phyloP scores from a whole-genome alignment of 1,284 basidiomycete species.

The Cryptococcus floricola region DNA sequence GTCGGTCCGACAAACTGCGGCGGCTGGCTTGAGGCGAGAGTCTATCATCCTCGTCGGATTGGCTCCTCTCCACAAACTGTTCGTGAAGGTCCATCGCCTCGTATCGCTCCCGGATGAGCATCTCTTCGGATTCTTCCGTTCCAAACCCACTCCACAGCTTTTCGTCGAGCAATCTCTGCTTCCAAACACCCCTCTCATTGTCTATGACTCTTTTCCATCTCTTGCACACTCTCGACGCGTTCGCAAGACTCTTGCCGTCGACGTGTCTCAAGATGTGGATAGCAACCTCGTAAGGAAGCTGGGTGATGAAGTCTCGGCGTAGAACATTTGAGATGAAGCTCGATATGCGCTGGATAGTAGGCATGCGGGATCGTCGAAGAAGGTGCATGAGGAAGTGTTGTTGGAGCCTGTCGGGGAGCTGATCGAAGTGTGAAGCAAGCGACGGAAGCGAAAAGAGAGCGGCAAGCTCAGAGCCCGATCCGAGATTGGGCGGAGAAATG shows the following conservation, averaged over 20 bases:
- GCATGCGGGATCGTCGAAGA: slow-evolving; percentile 42
- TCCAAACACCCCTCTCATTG: slow-evolving; percentile 41
- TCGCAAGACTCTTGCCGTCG: slow-evolving; percentile 32
- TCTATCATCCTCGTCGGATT: slow-evolving; percentile 28
- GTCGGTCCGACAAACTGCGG: slow-evolving; percentile 11
- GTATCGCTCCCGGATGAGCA: slow-evolving; percentile 28
- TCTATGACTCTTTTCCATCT: slow-evolving; percentile 46
- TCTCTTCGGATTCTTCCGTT: slow-evolving; percentile 46
- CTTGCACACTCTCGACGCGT: slow-evolving; percentile 35
- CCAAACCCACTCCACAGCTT: slow-evolving; percentile 41
- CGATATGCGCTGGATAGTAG: slow-evolving; percentile 45
- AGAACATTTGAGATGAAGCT: slow-evolving; percentile 41
- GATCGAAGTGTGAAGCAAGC: slow-evolving; percentile 42
- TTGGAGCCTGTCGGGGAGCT: slow-evolving; percentile 45
- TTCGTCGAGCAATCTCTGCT: slow-evolving; percentile 37
- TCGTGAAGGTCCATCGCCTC: slow-evolving; percentile 31
- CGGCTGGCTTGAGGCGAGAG: background rate
- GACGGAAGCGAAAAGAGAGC: slow-evolving; percentile 43
- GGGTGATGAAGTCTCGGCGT: slow-evolving; percentile 45
- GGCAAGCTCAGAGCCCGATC: slow-evolving; percentile 41
- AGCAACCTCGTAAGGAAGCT: slow-evolving; percentile 45
- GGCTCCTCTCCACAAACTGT: slow-evolving; percentile 4
- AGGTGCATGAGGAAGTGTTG: slow-evolving; percentile 50
- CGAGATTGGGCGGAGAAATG: slow-evolving; percentile 22
- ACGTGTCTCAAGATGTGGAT: slow-evolving; percentile 42